phyloP scores from a whole-genome alignment of 2,329 filamentous ascomycete species.

The Exophiala alcalophila region DNA sequence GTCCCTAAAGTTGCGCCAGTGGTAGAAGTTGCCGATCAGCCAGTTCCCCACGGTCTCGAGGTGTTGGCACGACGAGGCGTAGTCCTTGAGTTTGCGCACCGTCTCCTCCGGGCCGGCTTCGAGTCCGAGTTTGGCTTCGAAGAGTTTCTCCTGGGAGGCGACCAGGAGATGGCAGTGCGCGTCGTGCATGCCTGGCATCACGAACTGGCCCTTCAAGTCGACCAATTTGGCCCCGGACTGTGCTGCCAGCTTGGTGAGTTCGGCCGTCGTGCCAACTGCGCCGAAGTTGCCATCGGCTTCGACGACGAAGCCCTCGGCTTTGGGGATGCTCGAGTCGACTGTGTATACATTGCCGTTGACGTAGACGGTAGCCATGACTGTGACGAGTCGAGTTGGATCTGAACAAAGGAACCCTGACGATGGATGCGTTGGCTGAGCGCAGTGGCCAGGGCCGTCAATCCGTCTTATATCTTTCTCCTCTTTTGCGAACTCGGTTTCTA shows the following conservation, averaged over 20 bases:
- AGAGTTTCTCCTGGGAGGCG: conserved; percentile 13
- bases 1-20: conserved; percentile 10
- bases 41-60: conserved; percentile 15
- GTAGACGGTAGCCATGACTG: conserved; percentile 16
- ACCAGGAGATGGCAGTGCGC: conserved; percentile 36
- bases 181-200: conserved; percentile 41
- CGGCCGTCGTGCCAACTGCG: conserved; percentile 30
- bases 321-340: conserved; percentile 26
- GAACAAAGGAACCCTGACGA: too few species aligned
- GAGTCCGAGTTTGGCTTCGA: conserved; percentile 13
- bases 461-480: too few species aligned
- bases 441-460: too few species aligned
- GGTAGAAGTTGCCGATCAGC: conserved; percentile 22
- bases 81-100: conserved; percentile 8
- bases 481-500: too few species aligned
- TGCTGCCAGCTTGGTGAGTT: conserved; percentile 27
- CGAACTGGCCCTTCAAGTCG: conserved; percentile 34
- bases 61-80: conserved; percentile 12
- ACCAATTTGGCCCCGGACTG: conserved; percentile 25
- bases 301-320: conserved; percentile 34
- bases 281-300: conserved; percentile 31
- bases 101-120: conserved; percentile 11
- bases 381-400: too few species aligned
- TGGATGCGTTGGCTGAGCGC: too few species aligned
- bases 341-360: conserved; percentile 37